Percentiles rank a stretch among this genome's conserved stretches.
Conservation (phyloP, 768 basidiomycete genomes). For the Clavaria fumosa region DNA sequence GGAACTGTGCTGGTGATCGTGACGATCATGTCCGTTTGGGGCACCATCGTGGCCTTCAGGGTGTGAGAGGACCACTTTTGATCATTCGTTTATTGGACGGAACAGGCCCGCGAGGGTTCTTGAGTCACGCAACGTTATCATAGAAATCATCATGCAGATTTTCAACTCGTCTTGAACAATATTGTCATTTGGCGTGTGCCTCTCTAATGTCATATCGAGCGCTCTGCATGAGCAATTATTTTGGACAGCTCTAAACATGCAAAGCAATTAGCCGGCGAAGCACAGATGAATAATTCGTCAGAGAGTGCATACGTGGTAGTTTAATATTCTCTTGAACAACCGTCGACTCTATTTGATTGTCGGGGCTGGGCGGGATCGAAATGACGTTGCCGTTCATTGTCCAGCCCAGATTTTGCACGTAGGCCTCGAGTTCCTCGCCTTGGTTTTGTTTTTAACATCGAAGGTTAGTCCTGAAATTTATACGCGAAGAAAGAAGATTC, state of each 20-base stretch:
- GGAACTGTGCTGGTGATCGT: constrained; percentile 35
- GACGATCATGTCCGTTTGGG: constrained; percentile 59
- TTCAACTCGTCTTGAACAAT: too few species aligned
- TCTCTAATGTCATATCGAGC: constrained; percentile 34
- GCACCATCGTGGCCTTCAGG: constrained; percentile 51
- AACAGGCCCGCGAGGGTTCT: too few species aligned
- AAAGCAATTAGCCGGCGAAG: too few species aligned
- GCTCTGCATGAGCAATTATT: constrained; percentile 54
- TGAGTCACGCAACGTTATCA: too few species aligned
- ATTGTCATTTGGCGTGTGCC: too few species aligned
- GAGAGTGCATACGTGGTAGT: constrained; percentile 56
- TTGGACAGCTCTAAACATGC: constrained; percentile 47
- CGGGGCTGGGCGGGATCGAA: constrained; percentile 62
- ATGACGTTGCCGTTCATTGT: constrained; percentile 40
- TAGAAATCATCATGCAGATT: not conserved
- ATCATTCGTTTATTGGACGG: too few species aligned
- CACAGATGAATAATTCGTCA: too few species aligned
- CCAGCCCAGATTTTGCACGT: constrained; percentile 57
- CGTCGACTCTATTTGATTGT: constrained; percentile 78
- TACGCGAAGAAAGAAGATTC: not conserved
- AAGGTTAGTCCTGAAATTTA: too few species aligned
- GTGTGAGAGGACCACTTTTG: too few species aligned
- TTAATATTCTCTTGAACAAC: constrained; percentile 74
- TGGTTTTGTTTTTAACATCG: not conserved
- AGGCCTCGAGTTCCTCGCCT: constrained; percentile 46